These are phyloP conservation scores for Pseudogymnoascus sp. DNA, from an alignment of 2,329 filamentous ascomycete genomes.

Conservation along the genomic window DNA sequence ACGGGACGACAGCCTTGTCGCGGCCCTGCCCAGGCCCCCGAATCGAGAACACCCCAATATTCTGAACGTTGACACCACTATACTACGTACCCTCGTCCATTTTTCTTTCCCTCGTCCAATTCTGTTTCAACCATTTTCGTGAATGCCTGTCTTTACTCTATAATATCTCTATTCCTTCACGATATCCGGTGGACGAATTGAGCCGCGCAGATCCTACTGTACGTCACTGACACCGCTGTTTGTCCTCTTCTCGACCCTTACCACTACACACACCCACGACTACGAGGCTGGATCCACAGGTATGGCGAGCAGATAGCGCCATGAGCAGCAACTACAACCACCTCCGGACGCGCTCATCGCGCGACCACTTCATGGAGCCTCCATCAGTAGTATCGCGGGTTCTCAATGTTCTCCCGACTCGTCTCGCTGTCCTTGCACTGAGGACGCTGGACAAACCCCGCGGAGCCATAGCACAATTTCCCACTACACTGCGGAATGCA, in stretches of 20 bases:
- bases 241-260: conserved; percentile 7
- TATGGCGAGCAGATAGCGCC: conserved; percentile 5
- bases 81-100: conserved; percentile 7
- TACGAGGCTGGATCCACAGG: conserved; percentile 2
- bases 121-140: not conserved
- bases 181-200: not conserved
- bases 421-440: conserved; percentile 20
- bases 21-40: not conserved
- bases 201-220: not conserved
- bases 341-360: conserved; percentile 17
- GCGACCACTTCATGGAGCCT: conserved; percentile 23
- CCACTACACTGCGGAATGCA: not conserved
- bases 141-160: conserved; percentile 8
- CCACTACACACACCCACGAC: not conserved
- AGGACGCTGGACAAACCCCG: conserved; percentile 18
- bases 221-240: not conserved
- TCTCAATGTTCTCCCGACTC: conserved; percentile 19
- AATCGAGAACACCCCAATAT: conserved; percentile 8
- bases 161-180: conserved; percentile 1
- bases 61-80: conserved; percentile 2
- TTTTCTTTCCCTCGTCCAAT: conserved; percentile 1
- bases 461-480: conserved; percentile 10
- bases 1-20: conserved; percentile 9
- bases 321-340: conserved; percentile 7
- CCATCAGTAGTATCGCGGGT: conserved; percentile 23